phyloP scores from a whole-genome alignment of 257 asterid species.

The Plantago major region DNA sequence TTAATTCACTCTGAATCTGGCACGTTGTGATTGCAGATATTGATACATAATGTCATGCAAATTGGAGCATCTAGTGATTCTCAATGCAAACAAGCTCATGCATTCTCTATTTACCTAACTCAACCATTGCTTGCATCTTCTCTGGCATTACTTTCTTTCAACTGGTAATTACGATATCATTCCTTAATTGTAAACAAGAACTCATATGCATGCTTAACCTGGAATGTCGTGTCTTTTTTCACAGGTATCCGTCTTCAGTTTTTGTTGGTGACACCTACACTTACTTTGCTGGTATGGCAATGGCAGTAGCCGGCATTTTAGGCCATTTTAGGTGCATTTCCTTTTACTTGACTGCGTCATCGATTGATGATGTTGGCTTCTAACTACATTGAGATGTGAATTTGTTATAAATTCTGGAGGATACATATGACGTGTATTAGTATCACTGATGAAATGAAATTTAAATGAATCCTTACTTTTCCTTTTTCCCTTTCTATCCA shows the following conservation, averaged over 20 bases:
- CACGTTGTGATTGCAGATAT: constrained; percentile 44
- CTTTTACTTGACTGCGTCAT: not conserved
- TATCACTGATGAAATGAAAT: too few species aligned
- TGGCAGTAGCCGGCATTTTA: constrained; percentile 75
- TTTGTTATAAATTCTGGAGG: too few species aligned
- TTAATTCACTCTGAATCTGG: constrained; percentile 11
- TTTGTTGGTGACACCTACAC: constrained; percentile 81
- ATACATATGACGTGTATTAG: too few species aligned
- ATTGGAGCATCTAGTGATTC: constrained; percentile 69
- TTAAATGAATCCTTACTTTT: too few species aligned
- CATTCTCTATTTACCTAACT: constrained; percentile 81
- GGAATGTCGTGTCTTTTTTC: constrained; percentile 1
- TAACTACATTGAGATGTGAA: too few species aligned
- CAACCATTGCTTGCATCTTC: constrained; percentile 95
- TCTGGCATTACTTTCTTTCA: constrained; percentile 76
- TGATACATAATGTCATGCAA: constrained; percentile 82
- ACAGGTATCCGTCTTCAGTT: constrained; percentile 75
- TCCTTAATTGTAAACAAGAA: constrained; percentile 4
- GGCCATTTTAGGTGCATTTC: constrained; percentile 66
- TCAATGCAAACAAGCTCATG: constrained; percentile 87
- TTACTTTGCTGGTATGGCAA: constrained; percentile 80
- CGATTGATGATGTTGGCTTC: too few species aligned
- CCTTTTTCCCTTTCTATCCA: too few species aligned
- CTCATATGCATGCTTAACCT: constrained; percentile 7
- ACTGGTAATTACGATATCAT: constrained; percentile 55